phyloP scores from a whole-genome alignment of 2,329 filamentous ascomycete genomes.

The Apiospora arundinis region DNA sequence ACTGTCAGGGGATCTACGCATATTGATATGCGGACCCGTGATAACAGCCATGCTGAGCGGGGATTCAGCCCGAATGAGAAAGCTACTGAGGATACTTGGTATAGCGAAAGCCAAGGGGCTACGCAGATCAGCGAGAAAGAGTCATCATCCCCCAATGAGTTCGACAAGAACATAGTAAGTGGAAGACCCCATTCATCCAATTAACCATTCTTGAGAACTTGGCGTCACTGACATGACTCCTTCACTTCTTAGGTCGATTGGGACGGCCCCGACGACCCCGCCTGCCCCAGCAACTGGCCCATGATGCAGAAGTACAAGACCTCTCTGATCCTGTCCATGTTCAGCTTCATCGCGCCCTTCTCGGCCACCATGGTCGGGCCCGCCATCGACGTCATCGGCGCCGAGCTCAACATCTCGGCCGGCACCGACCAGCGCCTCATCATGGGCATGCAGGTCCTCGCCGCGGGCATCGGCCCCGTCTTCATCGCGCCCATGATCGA shows the following conservation, averaged over 20 bases:
- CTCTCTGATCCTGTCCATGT: constrained; percentile 45
- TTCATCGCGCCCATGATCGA: constrained; percentile 45
- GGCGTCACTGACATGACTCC: not conserved
- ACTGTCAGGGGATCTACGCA: not conserved
- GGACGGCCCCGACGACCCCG: constrained; percentile 51
- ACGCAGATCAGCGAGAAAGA: not conserved
- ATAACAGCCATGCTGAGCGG: not conserved
- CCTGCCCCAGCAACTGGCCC: constrained; percentile 55
- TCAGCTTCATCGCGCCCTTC: constrained; percentile 62
- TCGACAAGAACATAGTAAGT: constrained; percentile 16
- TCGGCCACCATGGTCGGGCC: constrained; percentile 59
- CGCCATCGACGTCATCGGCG: constrained; percentile 49
- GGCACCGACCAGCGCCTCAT: constrained; percentile 48
- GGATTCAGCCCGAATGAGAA: not conserved
- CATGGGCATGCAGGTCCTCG: constrained; percentile 55
- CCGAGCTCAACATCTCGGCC: constrained; percentile 51
- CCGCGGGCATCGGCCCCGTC: constrained; percentile 53
- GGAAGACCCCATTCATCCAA: no score
- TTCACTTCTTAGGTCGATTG: constrained; percentile 43
- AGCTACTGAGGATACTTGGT: not conserved
- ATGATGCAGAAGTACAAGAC: constrained; percentile 42
- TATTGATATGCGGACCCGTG: not conserved
- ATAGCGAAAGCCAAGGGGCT: not conserved
- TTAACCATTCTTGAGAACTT: not conserved
- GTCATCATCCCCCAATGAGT: not conserved